A percentile compares a stretch with the other conserved stretches of the same genome.
These are phyloP conservation scores for Emergomyces pasteurianus DNA, from an alignment of 2,329 filamentous ascomycete genomes.

Conservation along the genomic window DNA sequence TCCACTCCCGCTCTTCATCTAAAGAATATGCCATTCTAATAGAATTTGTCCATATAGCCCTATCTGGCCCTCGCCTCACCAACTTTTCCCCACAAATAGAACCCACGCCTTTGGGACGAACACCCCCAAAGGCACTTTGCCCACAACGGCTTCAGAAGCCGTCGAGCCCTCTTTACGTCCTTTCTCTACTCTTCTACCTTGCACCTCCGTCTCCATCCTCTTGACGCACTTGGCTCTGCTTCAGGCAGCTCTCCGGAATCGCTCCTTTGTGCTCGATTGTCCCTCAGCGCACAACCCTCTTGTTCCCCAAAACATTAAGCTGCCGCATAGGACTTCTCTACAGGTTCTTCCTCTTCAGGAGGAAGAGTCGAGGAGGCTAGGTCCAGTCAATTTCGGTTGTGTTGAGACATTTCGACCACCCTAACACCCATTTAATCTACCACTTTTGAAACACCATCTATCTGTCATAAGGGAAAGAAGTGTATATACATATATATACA, in stretches of 20 bases:
- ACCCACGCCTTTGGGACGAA: conserved; percentile 26
- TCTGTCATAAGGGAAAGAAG: neutral
- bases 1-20: neutral
- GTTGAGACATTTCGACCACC: conserved; percentile 81
- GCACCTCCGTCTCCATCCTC: conserved; percentile 32
- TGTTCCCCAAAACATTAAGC: conserved; percentile 60
- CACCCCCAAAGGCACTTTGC: conserved; percentile 25
- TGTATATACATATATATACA: neutral
- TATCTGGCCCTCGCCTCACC: neutral
- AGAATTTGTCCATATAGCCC: neutral
- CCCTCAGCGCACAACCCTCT: conserved; percentile 28
- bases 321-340: conserved; percentile 99
- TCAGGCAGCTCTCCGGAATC: conserved; percentile 17
- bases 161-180: conserved; percentile 6
- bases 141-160: conserved; percentile 30
- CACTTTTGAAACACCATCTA: neutral
- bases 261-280: conserved; percentile 29
- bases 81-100: neutral
- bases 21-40: neutral
- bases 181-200: conserved; percentile 17
- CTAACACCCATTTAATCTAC: conserved; percentile 49
- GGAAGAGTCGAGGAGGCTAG: conserved; percentile 99
- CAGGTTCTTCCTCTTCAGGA: conserved; percentile 98
- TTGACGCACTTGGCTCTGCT: conserved; percentile 38
- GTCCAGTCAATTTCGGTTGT: conserved; percentile 81